Evolutionary conservation across 2,329 filamentous ascomycete genomes (phyloP).

Genomic region (Aspergillus glaucus): DNA sequence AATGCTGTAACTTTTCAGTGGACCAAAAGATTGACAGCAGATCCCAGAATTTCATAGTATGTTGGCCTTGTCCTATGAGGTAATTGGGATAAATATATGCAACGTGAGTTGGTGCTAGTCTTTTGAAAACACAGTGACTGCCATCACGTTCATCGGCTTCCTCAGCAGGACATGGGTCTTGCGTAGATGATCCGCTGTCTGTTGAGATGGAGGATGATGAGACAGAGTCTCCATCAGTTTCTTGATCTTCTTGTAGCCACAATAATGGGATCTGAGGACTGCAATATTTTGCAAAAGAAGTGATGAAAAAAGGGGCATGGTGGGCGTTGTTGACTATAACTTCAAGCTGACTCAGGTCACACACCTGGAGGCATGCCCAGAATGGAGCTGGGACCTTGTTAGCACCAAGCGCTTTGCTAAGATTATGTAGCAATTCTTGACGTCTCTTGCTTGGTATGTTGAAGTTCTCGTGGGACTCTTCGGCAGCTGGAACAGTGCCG

Average conservation of each 20-base stretch:
- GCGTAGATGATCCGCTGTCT: neutral
- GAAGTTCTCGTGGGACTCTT: neutral
- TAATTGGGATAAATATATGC: neutral
- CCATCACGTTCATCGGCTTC: neutral
- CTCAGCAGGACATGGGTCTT: neutral
- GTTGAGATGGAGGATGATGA: neutral
- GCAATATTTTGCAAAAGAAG: neutral
- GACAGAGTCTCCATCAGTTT: neutral
- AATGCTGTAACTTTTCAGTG: neutral
- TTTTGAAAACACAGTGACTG: neutral
- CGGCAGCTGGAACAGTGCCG: neutral
- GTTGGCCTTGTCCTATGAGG: neutral
- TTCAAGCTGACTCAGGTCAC: neutral
- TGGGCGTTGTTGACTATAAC: neutral
- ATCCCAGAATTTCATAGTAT: neutral
- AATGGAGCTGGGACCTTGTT: neutral
- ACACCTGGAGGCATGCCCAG: neutral
- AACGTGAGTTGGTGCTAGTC: neutral
- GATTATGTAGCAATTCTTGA: neutral
- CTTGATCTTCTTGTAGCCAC: neutral
- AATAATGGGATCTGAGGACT: neutral
- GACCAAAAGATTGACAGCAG: neutral
- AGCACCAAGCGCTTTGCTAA: neutral
- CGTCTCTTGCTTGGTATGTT: neutral
- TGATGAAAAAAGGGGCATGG: neutral